phyloP scores from a whole-genome alignment of 2,329 filamentous ascomycete genomes.

The Fusarium mundagurra region DNA sequence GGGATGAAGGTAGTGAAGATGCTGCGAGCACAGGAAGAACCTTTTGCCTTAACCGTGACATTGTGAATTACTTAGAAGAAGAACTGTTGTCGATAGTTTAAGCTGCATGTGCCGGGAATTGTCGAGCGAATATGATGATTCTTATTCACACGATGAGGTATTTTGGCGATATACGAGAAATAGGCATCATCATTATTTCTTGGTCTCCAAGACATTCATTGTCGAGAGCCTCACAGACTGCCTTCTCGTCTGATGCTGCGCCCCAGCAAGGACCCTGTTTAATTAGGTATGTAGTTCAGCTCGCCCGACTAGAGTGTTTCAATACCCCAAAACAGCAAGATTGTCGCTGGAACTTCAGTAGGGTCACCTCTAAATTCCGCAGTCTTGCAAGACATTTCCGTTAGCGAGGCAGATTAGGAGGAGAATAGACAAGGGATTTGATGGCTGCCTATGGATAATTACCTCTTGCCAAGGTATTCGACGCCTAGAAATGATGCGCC shows the following conservation, averaged over 20 bases:
- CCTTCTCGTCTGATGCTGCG: constrained; percentile 25
- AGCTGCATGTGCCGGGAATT: neutral
- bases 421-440: neutral
- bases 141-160: neutral
- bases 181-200: neutral
- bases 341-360: neutral
- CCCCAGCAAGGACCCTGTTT: constrained; percentile 15
- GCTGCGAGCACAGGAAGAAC: constrained; percentile 21
- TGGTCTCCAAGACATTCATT: neutral
- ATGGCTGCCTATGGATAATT: constrained; percentile 16
- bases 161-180: neutral
- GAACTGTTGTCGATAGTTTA: neutral
- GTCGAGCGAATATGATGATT: neutral
- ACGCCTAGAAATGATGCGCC: neutral
- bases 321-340: constrained; percentile 23
- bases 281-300: constrained; percentile 20
- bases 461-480: neutral
- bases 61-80: neutral
- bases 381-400: constrained; percentile 9
- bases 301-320: constrained; percentile 15
- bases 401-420: constrained; percentile 1
- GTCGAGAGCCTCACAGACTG: constrained; percentile 6
- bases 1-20: constrained; percentile 2
- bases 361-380: constrained; percentile 22
- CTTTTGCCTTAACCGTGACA: constrained; percentile 28